Evolutionary conservation across 495 filamentous ascomycete genomes (phyloP).

Genomic region (Bacidia rubella): DNA sequence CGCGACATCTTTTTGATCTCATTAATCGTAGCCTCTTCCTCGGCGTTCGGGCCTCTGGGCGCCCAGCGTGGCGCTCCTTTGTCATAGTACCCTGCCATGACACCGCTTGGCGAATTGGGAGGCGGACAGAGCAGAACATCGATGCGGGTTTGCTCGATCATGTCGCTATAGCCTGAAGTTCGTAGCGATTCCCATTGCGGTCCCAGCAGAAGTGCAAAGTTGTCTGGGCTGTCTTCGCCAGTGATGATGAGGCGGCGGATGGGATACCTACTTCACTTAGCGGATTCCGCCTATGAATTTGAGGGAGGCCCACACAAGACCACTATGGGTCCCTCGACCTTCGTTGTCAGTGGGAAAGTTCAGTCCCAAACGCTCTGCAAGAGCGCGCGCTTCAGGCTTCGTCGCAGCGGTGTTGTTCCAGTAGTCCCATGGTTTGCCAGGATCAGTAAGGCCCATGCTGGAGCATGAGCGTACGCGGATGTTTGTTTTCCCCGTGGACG

Average conservation of each 20-base stretch:
- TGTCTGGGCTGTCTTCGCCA: slow-evolving; percentile 3
- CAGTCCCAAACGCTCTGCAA: slow-evolving; percentile 3
- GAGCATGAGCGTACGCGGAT: too few relatives aligned
- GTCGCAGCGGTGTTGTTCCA: background rate
- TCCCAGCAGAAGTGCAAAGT: background rate
- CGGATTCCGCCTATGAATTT: too few relatives aligned
- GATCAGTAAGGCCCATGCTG: background rate
- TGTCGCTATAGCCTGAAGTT: background rate
- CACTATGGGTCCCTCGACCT: background rate
- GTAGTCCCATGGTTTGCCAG: background rate
- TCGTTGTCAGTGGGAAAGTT: background rate
- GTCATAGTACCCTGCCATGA: background rate
- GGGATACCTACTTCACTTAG: background rate
- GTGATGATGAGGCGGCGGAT: background rate
- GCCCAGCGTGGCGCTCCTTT: background rate
- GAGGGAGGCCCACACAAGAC: background rate
- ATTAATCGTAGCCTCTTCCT: background rate
- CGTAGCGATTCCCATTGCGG: background rate
- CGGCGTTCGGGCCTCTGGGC: background rate
- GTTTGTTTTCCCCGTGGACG: too few relatives aligned
- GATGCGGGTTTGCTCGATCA: slow-evolving; percentile 1
- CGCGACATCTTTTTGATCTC: background rate
- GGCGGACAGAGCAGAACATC: background rate
- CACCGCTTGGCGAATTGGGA: background rate
- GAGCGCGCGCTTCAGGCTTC: slow-evolving; percentile 6